phyloP scores from a whole-genome alignment of 2,329 filamentous ascomycete genomes.

The Pyrenophora graminea region DNA sequence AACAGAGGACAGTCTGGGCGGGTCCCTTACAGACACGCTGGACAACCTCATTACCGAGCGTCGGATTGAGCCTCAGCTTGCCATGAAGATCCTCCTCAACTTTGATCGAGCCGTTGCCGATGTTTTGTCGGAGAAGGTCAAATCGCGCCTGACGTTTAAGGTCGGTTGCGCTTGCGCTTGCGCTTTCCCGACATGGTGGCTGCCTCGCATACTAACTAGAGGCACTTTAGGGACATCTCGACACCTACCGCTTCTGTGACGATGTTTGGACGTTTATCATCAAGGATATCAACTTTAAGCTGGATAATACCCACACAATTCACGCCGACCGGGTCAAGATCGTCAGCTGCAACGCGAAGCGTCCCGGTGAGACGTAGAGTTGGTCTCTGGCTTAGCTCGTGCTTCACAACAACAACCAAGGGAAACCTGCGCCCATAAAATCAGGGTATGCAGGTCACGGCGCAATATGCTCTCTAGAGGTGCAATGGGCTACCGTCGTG shows the following conservation, averaged over 20 bases:
- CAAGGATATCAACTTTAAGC: slow-evolving; percentile 98
- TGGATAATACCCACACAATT: slow-evolving; percentile 78
- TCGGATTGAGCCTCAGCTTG: slow-evolving; percentile 95
- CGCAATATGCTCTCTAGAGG: too few relatives aligned
- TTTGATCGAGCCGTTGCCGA: slow-evolving; percentile 95
- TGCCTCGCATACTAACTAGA: slow-evolving; percentile 20
- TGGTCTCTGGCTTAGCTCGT: slow-evolving; percentile 10
- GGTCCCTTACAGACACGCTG: slow-evolving; percentile 92
- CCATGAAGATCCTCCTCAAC: slow-evolving; percentile 96
- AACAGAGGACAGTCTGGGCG: slow-evolving; percentile 72
- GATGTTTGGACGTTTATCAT: slow-evolving; percentile 99
- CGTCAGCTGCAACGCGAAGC: slow-evolving; percentile 94
- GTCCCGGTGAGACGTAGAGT: slow-evolving; percentile 61
- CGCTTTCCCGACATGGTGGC: not conserved
- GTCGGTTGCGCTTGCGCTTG: slow-evolving; percentile 55
- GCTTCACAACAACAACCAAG: slow-evolving; percentile 3
- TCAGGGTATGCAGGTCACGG: too few relatives aligned
- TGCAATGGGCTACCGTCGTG: too few relatives aligned
- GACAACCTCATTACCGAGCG: slow-evolving; percentile 94
- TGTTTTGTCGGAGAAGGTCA: slow-evolving; percentile 88
- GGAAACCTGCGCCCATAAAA: too few relatives aligned
- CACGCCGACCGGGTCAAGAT: slow-evolving; percentile 95
- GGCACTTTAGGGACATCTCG: slow-evolving; percentile 76
- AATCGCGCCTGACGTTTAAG: slow-evolving; percentile 91
- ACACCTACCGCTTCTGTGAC: slow-evolving; percentile 99